Evolutionary conservation across 78 protist genomes (phyloP).

Genomic region (Dictyostelium purpureum): DNA sequence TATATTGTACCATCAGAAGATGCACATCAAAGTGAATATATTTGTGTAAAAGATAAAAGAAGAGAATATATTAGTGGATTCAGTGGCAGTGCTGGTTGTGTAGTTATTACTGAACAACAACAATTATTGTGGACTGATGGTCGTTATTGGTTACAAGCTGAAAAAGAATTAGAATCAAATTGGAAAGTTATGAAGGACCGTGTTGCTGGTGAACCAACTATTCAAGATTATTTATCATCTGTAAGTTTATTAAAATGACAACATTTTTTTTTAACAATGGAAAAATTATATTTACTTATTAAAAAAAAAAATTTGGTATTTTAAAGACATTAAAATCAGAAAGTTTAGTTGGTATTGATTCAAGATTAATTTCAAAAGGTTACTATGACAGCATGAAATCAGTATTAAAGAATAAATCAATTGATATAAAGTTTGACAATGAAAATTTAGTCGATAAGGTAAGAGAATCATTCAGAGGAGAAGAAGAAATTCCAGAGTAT

Average conservation of each 20-base stretch:
- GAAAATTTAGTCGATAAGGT: constrained; percentile 81
- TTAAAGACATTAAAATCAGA: not conserved
- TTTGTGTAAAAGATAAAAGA: constrained; percentile 75
- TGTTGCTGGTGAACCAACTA: constrained; percentile 44
- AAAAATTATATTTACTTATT: not conserved
- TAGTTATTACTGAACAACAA: constrained; percentile 75
- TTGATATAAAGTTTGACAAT: not conserved
- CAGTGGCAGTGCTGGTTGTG: constrained; percentile 93
- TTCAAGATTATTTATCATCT: constrained; percentile 66
- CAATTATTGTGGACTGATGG: constrained; percentile 96
- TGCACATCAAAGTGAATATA: constrained; percentile 92
- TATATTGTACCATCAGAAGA: constrained; percentile 83
- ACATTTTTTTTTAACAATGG: not conserved
- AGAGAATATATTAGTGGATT: constrained; percentile 88
- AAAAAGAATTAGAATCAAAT: constrained; percentile 70
- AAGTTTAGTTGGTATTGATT: constrained; percentile 74
- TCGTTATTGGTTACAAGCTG: constrained; percentile 91
- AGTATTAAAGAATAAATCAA: not conserved
- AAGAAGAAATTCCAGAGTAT: constrained; percentile 47
- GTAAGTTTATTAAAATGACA: not conserved
- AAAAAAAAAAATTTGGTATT: not conserved
- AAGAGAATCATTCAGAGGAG: constrained; percentile 16
- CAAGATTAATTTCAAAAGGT: constrained; percentile 53
- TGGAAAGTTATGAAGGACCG: constrained; percentile 90
- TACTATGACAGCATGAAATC: constrained; percentile 7